Evolutionary conservation across 2,329 filamentous ascomycete species (phyloP).

Genomic region (Fusarium sulawesiense): DNA sequence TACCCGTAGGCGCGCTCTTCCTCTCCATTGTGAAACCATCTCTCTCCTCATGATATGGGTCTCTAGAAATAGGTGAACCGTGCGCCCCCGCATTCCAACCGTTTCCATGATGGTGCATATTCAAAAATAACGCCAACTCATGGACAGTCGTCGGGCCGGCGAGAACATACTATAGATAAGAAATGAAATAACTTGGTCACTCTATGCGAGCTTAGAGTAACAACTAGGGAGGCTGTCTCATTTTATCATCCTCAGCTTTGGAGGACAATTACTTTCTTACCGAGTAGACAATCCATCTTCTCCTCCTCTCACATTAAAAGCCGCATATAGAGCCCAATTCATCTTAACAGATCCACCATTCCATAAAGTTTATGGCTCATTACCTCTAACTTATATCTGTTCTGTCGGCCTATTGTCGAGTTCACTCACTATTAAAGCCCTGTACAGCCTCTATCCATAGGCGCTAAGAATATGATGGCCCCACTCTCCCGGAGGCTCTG

Average conservation of each 20-base stretch:
- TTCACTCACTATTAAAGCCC: background rate
- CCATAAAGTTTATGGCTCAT: background rate
- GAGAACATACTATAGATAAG: background rate
- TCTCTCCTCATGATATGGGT: background rate
- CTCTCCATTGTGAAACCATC: background rate
- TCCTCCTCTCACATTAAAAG: background rate
- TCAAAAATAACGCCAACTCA: background rate
- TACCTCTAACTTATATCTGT: background rate
- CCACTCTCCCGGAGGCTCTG: constrained; percentile 21
- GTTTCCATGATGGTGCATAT: constrained; percentile 21
- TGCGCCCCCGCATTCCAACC: constrained; percentile 41
- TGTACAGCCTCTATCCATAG: background rate
- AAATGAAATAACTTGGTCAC: background rate
- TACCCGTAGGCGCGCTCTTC: background rate
- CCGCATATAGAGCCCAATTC: too few species aligned
- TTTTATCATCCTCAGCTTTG: background rate
- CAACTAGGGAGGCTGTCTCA: background rate
- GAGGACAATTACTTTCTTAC: background rate
- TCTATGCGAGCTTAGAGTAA: background rate
- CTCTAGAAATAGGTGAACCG: constrained; percentile 21
- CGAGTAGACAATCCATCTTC: background rate
- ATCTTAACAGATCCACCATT: background rate
- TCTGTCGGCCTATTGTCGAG: background rate
- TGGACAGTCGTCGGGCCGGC: background rate
- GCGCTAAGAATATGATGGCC: background rate